phyloP scores from a whole-genome alignment of 768 basidiomycete species.

The Tulasnella sp. region DNA sequence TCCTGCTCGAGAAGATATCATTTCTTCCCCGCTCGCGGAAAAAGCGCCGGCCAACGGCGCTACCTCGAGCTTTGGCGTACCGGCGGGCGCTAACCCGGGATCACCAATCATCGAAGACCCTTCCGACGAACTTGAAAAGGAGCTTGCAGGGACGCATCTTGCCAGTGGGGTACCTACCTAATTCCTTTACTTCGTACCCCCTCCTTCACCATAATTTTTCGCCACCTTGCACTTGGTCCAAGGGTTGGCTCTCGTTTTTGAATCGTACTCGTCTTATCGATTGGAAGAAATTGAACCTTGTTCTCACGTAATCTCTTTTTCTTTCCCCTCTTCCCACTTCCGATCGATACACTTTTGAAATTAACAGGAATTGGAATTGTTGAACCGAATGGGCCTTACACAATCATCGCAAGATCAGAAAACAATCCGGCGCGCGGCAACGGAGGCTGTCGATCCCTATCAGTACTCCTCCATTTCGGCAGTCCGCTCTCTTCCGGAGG shows the following conservation, averaged over 20 bases:
- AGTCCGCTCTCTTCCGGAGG: neutral
- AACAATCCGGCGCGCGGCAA: neutral
- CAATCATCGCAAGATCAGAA: neutral
- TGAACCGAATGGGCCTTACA: conserved; percentile 18
- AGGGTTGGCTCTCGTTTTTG: neutral
- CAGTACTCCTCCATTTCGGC: neutral
- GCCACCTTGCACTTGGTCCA: neutral
- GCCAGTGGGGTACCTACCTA: conserved; percentile 13
- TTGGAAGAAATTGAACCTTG: conserved; percentile 13
- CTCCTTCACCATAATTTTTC: neutral
- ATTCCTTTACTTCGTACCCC: conserved; percentile 4
- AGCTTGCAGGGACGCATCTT: conserved; percentile 54
- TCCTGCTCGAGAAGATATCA: conserved; percentile 77
- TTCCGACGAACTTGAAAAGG: conserved; percentile 77
- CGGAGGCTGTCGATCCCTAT: neutral
- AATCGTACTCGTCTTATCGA: neutral
- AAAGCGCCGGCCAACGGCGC: conserved; percentile 55
- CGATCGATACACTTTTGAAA: conserved; percentile 22
- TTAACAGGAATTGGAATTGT: conserved; percentile 27
- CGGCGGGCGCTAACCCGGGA: conserved; percentile 23
- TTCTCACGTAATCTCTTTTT: conserved; percentile 20
- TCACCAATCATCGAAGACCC: conserved; percentile 76
- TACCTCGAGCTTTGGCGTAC: conserved; percentile 62
- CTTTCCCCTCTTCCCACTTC: conserved; percentile 31
- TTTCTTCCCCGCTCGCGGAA: conserved; percentile 70